A percentile compares a stretch with the other conserved stretches of the same genome.
phyloP scores from a whole-genome alignment of 495 filamentous ascomycete species.

The Aspergillus coremiiformis region DNA sequence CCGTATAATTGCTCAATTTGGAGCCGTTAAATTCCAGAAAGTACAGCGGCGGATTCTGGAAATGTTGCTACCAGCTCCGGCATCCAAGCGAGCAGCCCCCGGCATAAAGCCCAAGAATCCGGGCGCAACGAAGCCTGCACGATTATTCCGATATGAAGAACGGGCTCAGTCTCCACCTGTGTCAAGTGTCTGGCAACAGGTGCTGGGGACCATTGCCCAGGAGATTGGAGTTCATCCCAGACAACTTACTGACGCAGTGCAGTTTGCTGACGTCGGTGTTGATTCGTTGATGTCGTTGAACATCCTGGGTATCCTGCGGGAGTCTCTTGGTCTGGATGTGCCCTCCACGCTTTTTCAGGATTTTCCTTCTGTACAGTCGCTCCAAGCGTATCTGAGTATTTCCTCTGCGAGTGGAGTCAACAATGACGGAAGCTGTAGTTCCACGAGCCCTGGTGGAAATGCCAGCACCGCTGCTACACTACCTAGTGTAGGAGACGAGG shows the following conservation, averaged over 20 bases:
- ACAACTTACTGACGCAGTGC: constrained; percentile 47
- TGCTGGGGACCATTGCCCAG: constrained; percentile 42
- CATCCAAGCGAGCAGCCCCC: constrained; percentile 27
- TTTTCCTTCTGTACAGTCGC: constrained; percentile 48
- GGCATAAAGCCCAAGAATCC: too few relatives aligned
- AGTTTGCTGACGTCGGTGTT: constrained; percentile 44
- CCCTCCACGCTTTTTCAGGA: constrained; percentile 49
- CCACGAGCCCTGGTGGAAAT: neutral
- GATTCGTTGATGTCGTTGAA: constrained; percentile 46
- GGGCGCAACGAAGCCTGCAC: too few relatives aligned
- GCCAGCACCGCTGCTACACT: neutral
- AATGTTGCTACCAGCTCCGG: constrained; percentile 45
- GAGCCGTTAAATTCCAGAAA: constrained; percentile 40
- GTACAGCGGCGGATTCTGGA: constrained; percentile 47
- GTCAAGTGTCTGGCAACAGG: constrained; percentile 28
- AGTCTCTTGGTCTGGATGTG: constrained; percentile 40
- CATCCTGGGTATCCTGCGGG: constrained; percentile 38
- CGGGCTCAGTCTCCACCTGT: neutral
- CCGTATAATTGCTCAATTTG: constrained; percentile 58
- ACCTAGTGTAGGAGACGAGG: neutral
- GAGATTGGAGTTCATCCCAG: constrained; percentile 55
- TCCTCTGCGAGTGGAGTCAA: neutral
- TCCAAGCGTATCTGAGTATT: constrained; percentile 15
- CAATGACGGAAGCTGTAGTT: neutral
- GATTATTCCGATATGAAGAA: too few relatives aligned